Evolutionary conservation across 208 protist genomes (phyloP).

Genomic region (Crithidia thermophila): DNA sequence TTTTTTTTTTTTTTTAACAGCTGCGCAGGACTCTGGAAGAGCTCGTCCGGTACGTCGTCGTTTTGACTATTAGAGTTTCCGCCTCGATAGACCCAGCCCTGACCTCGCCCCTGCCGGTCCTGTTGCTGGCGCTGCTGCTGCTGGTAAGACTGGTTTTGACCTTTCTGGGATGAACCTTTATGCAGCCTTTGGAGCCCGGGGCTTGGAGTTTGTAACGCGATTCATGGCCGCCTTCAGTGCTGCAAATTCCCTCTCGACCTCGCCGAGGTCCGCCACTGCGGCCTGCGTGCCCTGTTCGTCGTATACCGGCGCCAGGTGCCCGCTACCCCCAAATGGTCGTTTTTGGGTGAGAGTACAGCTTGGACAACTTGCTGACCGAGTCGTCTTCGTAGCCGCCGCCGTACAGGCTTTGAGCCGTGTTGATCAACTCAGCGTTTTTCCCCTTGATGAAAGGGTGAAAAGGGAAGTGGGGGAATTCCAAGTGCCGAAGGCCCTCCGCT

Average conservation of each 20-base stretch:
- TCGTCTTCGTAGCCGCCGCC: background rate
- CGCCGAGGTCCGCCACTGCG: background rate
- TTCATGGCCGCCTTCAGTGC: background rate
- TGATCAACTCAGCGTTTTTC: background rate
- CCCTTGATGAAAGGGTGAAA: background rate
- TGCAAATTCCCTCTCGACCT: background rate
- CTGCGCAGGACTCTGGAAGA: background rate
- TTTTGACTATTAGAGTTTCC: background rate
- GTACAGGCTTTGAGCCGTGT: background rate
- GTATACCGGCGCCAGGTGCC: background rate
- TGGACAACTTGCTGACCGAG: too few relatives aligned
- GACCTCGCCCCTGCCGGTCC: background rate
- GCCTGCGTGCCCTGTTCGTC: background rate
- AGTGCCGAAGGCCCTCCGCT: background rate
- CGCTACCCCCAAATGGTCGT: constrained; percentile 1
- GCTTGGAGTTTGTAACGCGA: background rate
- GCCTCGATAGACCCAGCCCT: background rate
- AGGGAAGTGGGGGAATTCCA: background rate
- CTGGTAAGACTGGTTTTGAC: too few relatives aligned
- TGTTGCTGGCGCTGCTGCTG: too few relatives aligned
- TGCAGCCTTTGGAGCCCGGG: background rate
- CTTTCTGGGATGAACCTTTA: background rate
- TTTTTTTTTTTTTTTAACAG: constrained; percentile 4
- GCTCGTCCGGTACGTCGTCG: background rate
- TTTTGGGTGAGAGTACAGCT: background rate